These are phyloP conservation scores for Erythrophleum fordii DNA, from an alignment of 306 rosid genomes.

Conservation along the genomic window DNA sequence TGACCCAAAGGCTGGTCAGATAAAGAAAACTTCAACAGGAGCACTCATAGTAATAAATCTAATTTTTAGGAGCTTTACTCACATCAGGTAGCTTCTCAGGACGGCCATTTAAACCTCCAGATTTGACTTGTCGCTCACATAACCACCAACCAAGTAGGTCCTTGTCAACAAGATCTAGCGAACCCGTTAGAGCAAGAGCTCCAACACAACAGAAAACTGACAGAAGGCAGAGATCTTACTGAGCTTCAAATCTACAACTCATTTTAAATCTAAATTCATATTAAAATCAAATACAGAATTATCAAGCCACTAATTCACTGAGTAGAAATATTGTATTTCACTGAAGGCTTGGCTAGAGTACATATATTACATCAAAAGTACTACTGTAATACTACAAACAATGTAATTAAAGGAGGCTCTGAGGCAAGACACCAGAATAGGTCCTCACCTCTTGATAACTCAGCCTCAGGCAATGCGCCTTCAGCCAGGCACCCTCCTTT, in stretches of 20 bases:
- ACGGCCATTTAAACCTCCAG: conserved; percentile 92
- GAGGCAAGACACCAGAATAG: no score
- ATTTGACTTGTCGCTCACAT: conserved; percentile 89
- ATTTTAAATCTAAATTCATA: conserved; percentile 32
- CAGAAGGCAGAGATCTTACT: conserved; percentile 24
- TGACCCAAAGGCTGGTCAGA: conserved; percentile 33
- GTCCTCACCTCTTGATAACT: no score
- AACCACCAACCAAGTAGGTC: conserved; percentile 97
- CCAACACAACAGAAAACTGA: conserved; percentile 97
- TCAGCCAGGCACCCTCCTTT: no score
- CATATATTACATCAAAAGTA: no score
- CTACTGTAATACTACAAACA: no score
- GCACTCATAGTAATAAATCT: conserved; percentile 7
- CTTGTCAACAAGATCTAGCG: conserved; percentile 79
- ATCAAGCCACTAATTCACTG: not conserved
- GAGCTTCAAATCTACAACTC: conserved; percentile 19
- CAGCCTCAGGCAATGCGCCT: no score
- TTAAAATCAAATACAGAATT: conserved; percentile 19
- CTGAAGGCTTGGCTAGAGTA: no score
- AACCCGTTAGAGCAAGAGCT: conserved; percentile 88
- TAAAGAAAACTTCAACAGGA: conserved; percentile 11
- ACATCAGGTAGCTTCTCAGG: conserved; percentile 96
- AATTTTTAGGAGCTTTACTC: conserved; percentile 36
- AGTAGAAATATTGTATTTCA: no score
- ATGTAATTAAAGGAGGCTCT: no score